Conservation (phyloP, 352 stramenopile species). For the Halophytophthora batemanensis region DNA sequence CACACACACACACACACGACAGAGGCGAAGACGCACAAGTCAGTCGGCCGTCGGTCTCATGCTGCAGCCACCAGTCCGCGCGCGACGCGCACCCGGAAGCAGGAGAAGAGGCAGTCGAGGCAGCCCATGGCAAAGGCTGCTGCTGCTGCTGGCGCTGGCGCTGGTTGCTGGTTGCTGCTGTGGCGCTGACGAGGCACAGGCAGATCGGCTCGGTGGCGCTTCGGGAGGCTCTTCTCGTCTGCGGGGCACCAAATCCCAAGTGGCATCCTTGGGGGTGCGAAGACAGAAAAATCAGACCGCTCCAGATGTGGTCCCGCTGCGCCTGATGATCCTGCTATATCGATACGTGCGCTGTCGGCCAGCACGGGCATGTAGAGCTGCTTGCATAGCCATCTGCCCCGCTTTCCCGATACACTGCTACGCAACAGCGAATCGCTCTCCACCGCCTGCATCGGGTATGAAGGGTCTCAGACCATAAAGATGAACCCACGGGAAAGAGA, state of each 20-base stretch:
- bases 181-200: background rate
- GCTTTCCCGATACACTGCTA: too few relatives aligned
- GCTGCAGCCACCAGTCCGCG: background rate
- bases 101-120: conserved; percentile 59
- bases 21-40: conserved; percentile 4
- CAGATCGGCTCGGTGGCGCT: background rate
- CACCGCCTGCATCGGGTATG: too few relatives aligned
- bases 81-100: conserved; percentile 23
- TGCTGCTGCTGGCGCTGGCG: background rate
- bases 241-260: background rate
- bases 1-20: background rate
- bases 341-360: too few relatives aligned
- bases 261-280: background rate
- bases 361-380: too few relatives aligned
- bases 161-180: too few relatives aligned
- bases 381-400: too few relatives aligned
- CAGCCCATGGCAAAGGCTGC: conserved; percentile 43
- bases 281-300: background rate
- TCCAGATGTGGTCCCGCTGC: too few relatives aligned
- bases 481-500: too few relatives aligned
- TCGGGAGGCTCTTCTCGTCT: background rate
- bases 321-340: too few relatives aligned
- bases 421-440: too few relatives aligned
- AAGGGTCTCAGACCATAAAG: too few relatives aligned
- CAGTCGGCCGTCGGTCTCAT: too few relatives aligned